Percentiles rank a stretch among this genome's conserved stretches.
These are phyloP conservation scores for Oxytropis ochrocephala DNA, from an alignment of 306 rosid genomes.

Conservation along the genomic window DNA sequence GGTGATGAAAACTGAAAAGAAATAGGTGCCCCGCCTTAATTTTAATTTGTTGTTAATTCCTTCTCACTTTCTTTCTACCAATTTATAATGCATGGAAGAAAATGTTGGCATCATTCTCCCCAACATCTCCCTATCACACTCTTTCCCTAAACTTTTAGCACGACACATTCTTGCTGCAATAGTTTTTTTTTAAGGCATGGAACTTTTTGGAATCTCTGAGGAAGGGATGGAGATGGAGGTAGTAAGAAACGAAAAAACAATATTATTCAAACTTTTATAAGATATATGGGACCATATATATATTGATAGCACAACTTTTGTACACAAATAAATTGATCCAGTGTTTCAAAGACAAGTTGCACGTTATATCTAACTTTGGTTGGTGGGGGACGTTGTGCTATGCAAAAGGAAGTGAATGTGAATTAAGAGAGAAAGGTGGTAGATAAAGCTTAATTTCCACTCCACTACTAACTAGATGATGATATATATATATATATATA, in stretches of 20 bases:
- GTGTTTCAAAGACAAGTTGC: slow-evolving; percentile 27
- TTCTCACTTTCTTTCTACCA: no score
- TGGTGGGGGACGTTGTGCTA: slow-evolving; percentile 33
- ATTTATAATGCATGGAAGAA: not conserved
- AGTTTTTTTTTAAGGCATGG: not conserved
- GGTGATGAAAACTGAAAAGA: not conserved
- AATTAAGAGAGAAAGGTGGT: slow-evolving; percentile 23
- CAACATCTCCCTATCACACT: not conserved
- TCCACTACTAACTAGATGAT: no score
- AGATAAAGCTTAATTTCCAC: not conserved
- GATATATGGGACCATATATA: slow-evolving; percentile 30
- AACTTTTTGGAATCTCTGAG: slow-evolving; percentile 36
- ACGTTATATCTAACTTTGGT: not conserved
- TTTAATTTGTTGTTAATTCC: not conserved
- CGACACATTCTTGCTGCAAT: not conserved
- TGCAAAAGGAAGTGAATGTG: slow-evolving; percentile 7
- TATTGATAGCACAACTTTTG: not conserved
- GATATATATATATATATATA: not conserved
- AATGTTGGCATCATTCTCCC: slow-evolving; percentile 19
- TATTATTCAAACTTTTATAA: slow-evolving; percentile 34
- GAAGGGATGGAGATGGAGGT: slow-evolving; percentile 18
- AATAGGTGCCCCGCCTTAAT: not conserved
- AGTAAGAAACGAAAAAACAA: slow-evolving; percentile 68
- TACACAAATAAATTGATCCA: not conserved
- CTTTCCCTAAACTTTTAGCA: slow-evolving; percentile 17